Evolutionary conservation across 305 asterid genomes (phyloP).

Genomic region (Stenogyne calaminthoides): DNA sequence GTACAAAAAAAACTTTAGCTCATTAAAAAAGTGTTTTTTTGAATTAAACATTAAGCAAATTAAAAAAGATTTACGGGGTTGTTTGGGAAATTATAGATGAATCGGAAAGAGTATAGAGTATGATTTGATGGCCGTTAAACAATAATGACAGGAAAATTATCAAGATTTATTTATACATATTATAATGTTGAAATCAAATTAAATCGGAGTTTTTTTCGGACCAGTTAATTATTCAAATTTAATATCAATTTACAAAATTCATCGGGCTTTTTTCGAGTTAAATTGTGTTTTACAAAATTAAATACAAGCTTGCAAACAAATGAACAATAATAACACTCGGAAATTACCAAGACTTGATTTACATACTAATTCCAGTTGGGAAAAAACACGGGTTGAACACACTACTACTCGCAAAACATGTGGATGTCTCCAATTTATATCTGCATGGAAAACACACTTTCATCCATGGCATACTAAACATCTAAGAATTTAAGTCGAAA

Average conservation of each 20-base stretch:
- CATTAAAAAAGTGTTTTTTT: too few relatives aligned
- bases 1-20: too few relatives aligned
- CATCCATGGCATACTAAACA: slow-evolving; percentile 38
- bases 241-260: background rate
- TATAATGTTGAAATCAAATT: background rate
- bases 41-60: too few relatives aligned
- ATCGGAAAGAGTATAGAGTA: too few relatives aligned
- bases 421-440: slow-evolving; percentile 38
- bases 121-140: too few relatives aligned
- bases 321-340: background rate
- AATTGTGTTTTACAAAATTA: background rate
- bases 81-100: too few relatives aligned
- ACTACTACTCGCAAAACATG: slow-evolving; percentile 37
- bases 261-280: background rate
- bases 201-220: background rate
- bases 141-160: too few relatives aligned
- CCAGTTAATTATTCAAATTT: background rate
- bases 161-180: too few relatives aligned
- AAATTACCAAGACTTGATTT: slow-evolving; percentile 32
- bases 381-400: slow-evolving; percentile 27
- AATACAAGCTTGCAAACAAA: background rate
- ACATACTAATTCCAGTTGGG: slow-evolving; percentile 31
- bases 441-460: slow-evolving; percentile 36
- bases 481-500: slow-evolving; percentile 32
- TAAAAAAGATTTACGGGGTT: too few relatives aligned